These are phyloP conservation scores for Starmerella potacharoeniae DNA, from an alignment of 805 yeast species.

Conservation along the genomic window DNA sequence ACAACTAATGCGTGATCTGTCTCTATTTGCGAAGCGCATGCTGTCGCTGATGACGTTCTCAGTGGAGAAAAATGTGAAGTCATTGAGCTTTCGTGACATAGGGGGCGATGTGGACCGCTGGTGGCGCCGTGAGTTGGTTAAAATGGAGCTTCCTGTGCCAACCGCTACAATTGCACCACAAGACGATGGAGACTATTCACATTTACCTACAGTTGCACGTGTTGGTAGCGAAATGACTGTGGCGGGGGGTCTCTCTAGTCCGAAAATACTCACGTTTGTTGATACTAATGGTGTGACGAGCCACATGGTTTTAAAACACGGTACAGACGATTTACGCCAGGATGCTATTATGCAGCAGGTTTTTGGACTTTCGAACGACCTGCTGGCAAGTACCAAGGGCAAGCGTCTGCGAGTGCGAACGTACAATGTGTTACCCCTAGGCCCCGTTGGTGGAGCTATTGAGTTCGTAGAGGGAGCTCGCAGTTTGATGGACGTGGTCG, in stretches of 20 bases:
- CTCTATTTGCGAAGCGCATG: not conserved
- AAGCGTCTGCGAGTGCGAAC: slow-evolving; percentile 45
- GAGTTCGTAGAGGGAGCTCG: slow-evolving; percentile 76
- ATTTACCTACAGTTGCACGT: slow-evolving; percentile 37
- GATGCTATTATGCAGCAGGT: slow-evolving; percentile 98
- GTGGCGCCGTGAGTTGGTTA: slow-evolving; percentile 46
- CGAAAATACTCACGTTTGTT: slow-evolving; percentile 55
- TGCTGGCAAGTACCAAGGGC: slow-evolving; percentile 24
- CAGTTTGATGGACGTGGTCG: slow-evolving; percentile 58
- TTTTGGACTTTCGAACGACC: slow-evolving; percentile 67
- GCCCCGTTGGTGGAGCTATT: slow-evolving; percentile 76
- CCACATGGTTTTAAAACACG: slow-evolving; percentile 54
- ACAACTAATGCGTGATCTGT: not conserved
- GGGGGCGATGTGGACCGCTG: slow-evolving; percentile 33
- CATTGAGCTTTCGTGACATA: not conserved
- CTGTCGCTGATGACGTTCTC: not conserved
- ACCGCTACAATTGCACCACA: slow-evolving; percentile 37
- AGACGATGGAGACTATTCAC: slow-evolving; percentile 35
- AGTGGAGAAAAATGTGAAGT: not conserved
- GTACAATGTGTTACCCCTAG: slow-evolving; percentile 81
- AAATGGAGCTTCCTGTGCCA: slow-evolving; percentile 52
- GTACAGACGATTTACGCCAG: slow-evolving; percentile 85
- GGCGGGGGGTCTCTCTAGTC: slow-evolving; percentile 85
- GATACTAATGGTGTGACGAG: slow-evolving; percentile 49
- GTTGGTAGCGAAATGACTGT: slow-evolving; percentile 41